Percentiles rank a stretch among this genome's conserved stretches.
Evolutionary conservation across 1,139 yeast genomes (phyloP).

Genomic region (Suhomyces coccinellae): DNA sequence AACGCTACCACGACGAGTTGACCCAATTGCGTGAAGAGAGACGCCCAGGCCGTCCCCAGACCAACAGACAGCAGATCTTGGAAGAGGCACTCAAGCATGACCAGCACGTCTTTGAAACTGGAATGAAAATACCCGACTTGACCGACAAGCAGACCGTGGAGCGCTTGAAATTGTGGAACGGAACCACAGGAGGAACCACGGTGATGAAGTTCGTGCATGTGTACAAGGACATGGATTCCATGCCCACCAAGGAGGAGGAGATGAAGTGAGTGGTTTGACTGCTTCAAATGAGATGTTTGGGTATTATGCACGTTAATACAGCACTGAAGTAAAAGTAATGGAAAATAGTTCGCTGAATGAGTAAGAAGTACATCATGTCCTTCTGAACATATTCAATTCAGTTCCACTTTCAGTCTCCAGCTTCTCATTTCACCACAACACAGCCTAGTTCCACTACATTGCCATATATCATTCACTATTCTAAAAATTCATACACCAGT

Average conservation of each 20-base stretch:
- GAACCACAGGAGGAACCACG: conserved; percentile 77
- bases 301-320: no score
- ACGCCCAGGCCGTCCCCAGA: conserved; percentile 86
- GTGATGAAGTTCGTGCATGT: conserved; percentile 50
- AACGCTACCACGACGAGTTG: conserved; percentile 73
- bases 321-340: no score
- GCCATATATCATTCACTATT: no score
- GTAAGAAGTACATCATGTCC: no score
- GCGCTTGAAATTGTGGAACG: conserved; percentile 71
- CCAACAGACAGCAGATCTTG: conserved; percentile 64
- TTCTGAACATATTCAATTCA: no score
- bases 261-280: conserved; percentile 17
- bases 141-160: conserved; percentile 59
- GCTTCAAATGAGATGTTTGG: no score
- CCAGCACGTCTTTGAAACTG: conserved; percentile 59
- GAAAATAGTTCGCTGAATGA: no score
- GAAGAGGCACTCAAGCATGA: conserved; percentile 66
- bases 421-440: no score
- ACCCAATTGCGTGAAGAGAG: conserved; percentile 56
- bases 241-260: conserved; percentile 29
- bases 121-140: conserved; percentile 74
- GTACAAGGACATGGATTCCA: conserved; percentile 31
- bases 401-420: no score
- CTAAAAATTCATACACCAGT: no score
- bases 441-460: no score